Base-by-base conservation (phyloP, 495 filamentous ascomycete genomes). In the Neurospora africana region DNA sequence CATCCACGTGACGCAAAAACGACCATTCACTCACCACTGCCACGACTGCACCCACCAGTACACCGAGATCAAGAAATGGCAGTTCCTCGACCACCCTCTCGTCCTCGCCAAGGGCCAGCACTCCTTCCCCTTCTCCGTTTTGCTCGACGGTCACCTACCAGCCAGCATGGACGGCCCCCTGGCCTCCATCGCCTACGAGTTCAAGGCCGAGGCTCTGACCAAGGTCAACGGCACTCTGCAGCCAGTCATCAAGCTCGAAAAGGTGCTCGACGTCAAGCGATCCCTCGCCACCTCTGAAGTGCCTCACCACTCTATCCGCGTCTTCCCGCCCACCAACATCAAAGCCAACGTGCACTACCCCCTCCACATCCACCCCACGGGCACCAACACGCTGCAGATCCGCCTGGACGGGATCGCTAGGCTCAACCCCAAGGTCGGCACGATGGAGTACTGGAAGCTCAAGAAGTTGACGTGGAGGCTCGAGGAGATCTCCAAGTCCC, bases 261-360 rank as follows among this genome's bases (percentile, higher is more conserved):
- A 89, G 71, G 83, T 85, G 4, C 81, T 97, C 68, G 84, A 89
- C 58, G 84, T 97, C 74, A 88, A 89, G 79, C 93, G 95, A 68
- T 90, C 94, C 23, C 85, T 98, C 27, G 78, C 82, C 40, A 79
- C 82, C 6, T 77, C 84, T 70, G 85, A 86, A 40, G 79, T 85
- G 4, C 93, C 94, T 3, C 89, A 91, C 71, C 89, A 92, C 78
- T 94, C 91, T 21, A 88, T 96, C 68, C 94, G 95, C 75, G 91
- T 98, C 73, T 99, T 99, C 82, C 95, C 95, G 40, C 95, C 95
- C 0, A 99, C 95, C 71, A 94, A 94, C 78, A 89, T 99, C 72
- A 93, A 91, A 68, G 92, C 93, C 44, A 89, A 88, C 75, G 89
- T 95, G 75, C 87, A 92, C 70, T 89, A 95, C 41, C 90, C 93